phyloP scores from a whole-genome alignment of 768 basidiomycete genomes.

The Boletus sp. region DNA sequence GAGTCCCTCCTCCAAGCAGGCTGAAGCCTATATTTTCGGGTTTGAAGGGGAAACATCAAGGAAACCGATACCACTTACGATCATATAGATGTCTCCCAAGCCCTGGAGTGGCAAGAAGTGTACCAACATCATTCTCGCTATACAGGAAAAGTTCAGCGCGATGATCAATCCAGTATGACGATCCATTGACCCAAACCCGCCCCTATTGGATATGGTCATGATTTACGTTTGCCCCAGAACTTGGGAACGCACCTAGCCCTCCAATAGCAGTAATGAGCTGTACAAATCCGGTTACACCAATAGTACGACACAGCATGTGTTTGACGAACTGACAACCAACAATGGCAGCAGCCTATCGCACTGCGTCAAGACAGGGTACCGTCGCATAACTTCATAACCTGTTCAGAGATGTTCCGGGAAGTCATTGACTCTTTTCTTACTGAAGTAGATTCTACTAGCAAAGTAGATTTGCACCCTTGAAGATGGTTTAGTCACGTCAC shows the following conservation, averaged over 20 bases:
- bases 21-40: neutral
- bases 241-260: slow-evolving; percentile 2
- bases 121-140: slow-evolving; percentile 1
- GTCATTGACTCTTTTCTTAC: neutral
- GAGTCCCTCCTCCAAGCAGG: slow-evolving; percentile 7
- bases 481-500: neutral
- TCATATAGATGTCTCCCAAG: neutral
- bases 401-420: neutral
- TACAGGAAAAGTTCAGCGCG: neutral
- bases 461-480: slow-evolving; percentile 9
- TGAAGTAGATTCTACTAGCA: slow-evolving; percentile 5
- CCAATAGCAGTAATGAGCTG: slow-evolving; percentile 1
- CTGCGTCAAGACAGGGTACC: slow-evolving; percentile 1
- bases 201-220: neutral
- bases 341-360: neutral
- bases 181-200: slow-evolving; percentile 4
- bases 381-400: slow-evolving; percentile 1
- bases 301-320: neutral
- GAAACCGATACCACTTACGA: neutral
- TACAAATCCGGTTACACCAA: neutral
- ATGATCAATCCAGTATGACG: neutral
- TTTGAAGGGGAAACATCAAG: neutral
- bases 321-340: slow-evolving; percentile 4
- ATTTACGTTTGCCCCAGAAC: neutral
- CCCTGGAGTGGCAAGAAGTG: neutral